Evolutionary conservation across 148 eudicot species (phyloP), one percentile per base, ranked within the genome.

Genomic region (Pouteria glomerata): DNA sequence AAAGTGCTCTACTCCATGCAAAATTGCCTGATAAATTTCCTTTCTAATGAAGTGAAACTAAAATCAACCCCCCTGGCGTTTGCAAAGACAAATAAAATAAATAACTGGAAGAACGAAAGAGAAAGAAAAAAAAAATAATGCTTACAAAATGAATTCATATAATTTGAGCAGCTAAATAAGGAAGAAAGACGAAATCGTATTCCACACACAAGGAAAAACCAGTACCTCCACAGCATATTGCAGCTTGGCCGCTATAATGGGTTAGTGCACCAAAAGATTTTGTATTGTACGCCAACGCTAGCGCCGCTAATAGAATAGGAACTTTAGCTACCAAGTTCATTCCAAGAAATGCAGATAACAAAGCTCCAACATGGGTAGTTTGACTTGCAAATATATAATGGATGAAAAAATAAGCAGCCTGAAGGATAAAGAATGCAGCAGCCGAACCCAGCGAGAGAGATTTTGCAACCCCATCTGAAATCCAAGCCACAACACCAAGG

Each of bases 361-460:
- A 74, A 44, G 98, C 98, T 81, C 97, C 98, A 26, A 93, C 98
- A 78, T 93, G 98, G 47, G 95, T 97, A 13, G 97, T 93, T 81
- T 93, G 98, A 68, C 98, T 93, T 44, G 98, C 98, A 74, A 93
- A 93, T 62, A 93, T 80, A 79, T 93, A 93, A 77, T 93, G 98
- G 63, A 93, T 87, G 24, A 87, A 82, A 78, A 93, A 93, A 80
- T 93, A 93, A 27, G 97, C 82, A 12, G 90, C 88, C 76, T 93
- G 98, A 78, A 93, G 98, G 68, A 89, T 76, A 73, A 73, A 88
- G 66, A 93, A 91, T 63, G 98, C 89, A 80, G 83, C 92, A 6
- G 91, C 92, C 98, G 97, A 93, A 69, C 92, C 88, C 85, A 89
- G 47, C 58, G 90, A 84, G 82, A 86, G 76, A 35, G 92, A 61